Conservation (phyloP, 305 asterid genomes). For the Ilex paraguariensis region DNA sequence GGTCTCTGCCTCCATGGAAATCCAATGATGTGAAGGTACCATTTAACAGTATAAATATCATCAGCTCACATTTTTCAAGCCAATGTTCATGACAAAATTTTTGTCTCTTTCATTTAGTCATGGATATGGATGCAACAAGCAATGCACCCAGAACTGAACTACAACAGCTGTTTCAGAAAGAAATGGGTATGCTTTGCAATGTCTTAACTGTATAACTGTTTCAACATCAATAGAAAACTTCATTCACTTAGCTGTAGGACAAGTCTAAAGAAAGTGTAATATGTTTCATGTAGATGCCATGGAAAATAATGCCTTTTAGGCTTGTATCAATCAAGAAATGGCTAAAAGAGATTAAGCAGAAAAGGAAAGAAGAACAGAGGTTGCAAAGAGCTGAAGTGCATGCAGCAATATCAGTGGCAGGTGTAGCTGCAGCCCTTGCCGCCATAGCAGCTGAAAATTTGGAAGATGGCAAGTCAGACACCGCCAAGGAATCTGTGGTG, state of each 20-base stretch:
- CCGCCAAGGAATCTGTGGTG: slow-evolving; percentile 52
- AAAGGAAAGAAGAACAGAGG: slow-evolving; percentile 70
- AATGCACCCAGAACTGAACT: slow-evolving; percentile 94
- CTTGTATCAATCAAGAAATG: slow-evolving; percentile 72
- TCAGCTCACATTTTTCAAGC: background rate
- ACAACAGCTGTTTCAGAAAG: slow-evolving; percentile 65
- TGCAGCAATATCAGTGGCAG: slow-evolving; percentile 88
- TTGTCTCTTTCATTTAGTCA: slow-evolving; percentile 41
- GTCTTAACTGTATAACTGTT: too few species aligned
- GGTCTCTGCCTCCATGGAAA: slow-evolving; percentile 69
- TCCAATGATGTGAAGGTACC: slow-evolving; percentile 77
- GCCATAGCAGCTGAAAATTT: slow-evolving; percentile 80
- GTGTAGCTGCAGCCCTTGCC: slow-evolving; percentile 92
- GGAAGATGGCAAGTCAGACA: slow-evolving; percentile 19
- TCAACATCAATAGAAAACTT: too few species aligned
- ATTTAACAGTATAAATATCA: background rate
- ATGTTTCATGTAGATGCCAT: slow-evolving; percentile 47
- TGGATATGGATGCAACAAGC: slow-evolving; percentile 99
- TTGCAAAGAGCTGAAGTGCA: slow-evolving; percentile 82
- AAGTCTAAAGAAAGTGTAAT: background rate
- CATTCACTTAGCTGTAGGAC: too few species aligned
- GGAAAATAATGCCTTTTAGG: slow-evolving; percentile 66
- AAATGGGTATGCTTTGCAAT: slow-evolving; percentile 60
- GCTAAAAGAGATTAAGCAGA: slow-evolving; percentile 74
- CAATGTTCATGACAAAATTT: background rate